Evolutionary conservation across 495 filamentous ascomycete species (phyloP).

Genomic region (Sporormia fimetaria): DNA sequence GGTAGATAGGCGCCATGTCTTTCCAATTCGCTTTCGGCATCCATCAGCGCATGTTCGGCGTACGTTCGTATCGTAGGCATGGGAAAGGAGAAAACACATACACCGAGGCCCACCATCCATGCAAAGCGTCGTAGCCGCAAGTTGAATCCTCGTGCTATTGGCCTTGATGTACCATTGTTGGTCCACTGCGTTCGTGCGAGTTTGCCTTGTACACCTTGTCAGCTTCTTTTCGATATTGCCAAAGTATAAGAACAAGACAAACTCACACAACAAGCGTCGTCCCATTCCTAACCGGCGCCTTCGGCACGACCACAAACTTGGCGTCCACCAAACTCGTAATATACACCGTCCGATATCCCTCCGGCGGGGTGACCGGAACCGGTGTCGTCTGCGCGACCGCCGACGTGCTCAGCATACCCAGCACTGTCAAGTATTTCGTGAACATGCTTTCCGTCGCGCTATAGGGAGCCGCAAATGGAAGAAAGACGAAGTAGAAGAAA

Average conservation of each 20-base stretch:
- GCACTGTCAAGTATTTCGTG: no score
- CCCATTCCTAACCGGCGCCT: slow-evolving; percentile 31
- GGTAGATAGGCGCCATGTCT: slow-evolving; percentile 39
- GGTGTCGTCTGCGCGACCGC: no score
- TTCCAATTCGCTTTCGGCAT: slow-evolving; percentile 39
- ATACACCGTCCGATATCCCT: slow-evolving; percentile 39
- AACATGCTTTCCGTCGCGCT: no score
- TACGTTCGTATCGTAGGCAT: no score
- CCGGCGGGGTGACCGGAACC: slow-evolving; percentile 31
- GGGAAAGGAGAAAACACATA: slow-evolving; percentile 22
- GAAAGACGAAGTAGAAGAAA: no score
- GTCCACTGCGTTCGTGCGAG: slow-evolving; percentile 32
- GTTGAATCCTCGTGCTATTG: slow-evolving; percentile 33
- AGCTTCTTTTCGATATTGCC: not conserved
- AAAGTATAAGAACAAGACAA: not conserved
- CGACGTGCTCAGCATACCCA: no score
- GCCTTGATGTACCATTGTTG: slow-evolving; percentile 42
- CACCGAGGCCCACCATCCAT: slow-evolving; percentile 40
- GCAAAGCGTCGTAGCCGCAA: slow-evolving; percentile 38
- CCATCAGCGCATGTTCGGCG: not conserved
- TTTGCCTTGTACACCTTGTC: slow-evolving; percentile 28
- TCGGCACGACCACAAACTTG: slow-evolving; percentile 42
- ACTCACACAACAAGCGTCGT: slow-evolving; percentile 37
- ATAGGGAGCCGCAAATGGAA: no score
- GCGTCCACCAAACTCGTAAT: slow-evolving; percentile 42